Evolutionary conservation across 495 filamentous ascomycete genomes (phyloP).

Genomic region (Chaetomium tenue): DNA sequence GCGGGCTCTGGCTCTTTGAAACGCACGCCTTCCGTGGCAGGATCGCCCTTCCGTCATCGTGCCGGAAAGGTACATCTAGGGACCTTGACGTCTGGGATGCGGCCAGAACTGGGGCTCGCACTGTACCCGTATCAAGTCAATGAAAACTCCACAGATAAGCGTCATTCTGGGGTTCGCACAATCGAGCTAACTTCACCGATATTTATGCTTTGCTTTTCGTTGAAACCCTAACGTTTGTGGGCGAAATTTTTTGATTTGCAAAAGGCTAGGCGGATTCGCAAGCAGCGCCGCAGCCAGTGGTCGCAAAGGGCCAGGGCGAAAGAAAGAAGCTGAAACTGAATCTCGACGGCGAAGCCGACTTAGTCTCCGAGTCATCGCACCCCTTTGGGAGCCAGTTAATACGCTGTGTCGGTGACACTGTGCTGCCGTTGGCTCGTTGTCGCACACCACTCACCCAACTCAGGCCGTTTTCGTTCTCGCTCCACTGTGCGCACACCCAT

Average conservation of each 20-base stretch:
- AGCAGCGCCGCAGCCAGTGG: not conserved
- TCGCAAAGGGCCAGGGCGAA: not conserved
- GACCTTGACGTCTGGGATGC: constrained; percentile 3
- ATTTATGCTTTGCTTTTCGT: not conserved
- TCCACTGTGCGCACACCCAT: not conserved
- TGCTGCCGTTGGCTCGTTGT: constrained; percentile 4
- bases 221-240: constrained; percentile 20
- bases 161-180: constrained; percentile 5
- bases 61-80: constrained; percentile 8
- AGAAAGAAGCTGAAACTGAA: constrained; percentile 9
- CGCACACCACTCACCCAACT: not conserved
- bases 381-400: constrained; percentile 9
- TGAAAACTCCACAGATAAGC: not conserved
- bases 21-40: constrained; percentile 11
- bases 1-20: not conserved
- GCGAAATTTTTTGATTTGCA: not conserved
- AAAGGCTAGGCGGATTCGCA: not conserved
- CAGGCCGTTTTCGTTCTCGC: not conserved
- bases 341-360: not conserved
- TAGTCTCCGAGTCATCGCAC: not conserved
- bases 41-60: not conserved
- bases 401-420: constrained; percentile 6
- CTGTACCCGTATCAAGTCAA: constrained; percentile 8
- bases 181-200: not conserved
- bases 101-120: not conserved